These are phyloP conservation scores for Thoreauomyces humboldtii DNA, from an alignment of 192 early-diverging fungal species.

Conservation along the genomic window DNA sequence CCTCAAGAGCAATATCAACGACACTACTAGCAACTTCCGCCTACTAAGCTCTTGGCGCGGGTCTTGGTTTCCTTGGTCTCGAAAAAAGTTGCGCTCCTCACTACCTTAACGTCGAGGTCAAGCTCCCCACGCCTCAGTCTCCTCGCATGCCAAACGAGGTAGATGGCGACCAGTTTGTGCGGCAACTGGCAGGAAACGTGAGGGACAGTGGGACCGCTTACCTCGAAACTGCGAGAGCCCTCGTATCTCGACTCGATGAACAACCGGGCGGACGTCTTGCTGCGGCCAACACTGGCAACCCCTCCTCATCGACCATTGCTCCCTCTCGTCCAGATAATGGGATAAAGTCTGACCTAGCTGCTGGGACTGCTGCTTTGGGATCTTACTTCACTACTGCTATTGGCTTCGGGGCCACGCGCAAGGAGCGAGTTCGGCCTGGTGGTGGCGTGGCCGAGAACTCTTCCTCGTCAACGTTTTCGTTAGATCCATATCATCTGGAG, in stretches of 20 bases:
- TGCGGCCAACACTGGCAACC: background rate
- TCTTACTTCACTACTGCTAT: background rate
- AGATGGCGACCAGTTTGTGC: slow-evolving; percentile 15
- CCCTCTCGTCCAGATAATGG: too few species aligned
- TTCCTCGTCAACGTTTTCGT: slow-evolving; percentile 15
- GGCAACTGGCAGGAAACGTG: slow-evolving; percentile 8
- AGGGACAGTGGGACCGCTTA: background rate
- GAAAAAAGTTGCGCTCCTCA: too few species aligned
- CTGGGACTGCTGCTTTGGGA: background rate
- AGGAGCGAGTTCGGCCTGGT: background rate
- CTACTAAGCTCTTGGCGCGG: too few species aligned
- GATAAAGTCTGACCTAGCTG: background rate
- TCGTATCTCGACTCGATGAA: background rate
- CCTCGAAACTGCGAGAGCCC: background rate
- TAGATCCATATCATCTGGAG: slow-evolving; percentile 32
- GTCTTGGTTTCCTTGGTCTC: too few species aligned
- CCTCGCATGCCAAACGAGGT: slow-evolving; percentile 19
- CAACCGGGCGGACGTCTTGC: background rate
- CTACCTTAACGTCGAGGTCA: too few species aligned
- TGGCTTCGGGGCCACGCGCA: background rate
- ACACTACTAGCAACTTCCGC: too few species aligned
- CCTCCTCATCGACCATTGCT: too few species aligned
- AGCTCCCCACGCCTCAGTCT: too few species aligned
- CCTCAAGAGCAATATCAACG: too few species aligned
- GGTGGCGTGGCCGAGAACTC: background rate